Evolutionary conservation across 768 basidiomycete species (phyloP).

Genomic region (Cystobasidium ongulense): DNA sequence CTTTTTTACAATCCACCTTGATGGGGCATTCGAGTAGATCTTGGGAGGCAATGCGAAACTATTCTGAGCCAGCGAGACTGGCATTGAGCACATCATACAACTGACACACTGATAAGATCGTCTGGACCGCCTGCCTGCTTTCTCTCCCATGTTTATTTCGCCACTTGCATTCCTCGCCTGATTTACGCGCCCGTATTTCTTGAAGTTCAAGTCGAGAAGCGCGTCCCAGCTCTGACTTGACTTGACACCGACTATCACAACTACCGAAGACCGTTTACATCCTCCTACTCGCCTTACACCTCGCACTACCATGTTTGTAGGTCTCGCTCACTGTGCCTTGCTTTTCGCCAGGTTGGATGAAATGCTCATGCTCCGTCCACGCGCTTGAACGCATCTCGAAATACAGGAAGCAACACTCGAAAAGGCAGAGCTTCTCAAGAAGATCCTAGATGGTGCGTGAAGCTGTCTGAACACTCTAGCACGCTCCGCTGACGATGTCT

Average conservation of each 20-base stretch:
- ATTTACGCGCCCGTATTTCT: background rate
- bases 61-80: background rate
- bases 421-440: conserved; percentile 81
- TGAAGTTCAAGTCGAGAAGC: background rate
- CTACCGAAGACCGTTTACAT: background rate
- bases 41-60: background rate
- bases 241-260: background rate
- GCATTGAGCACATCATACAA: background rate
- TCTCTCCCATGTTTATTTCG: background rate
- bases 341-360: background rate
- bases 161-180: background rate
- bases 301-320: conserved; percentile 23
- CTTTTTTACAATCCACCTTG: background rate
- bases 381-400: background rate
- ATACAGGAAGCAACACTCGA: conserved; percentile 73
- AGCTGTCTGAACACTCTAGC: too few relatives aligned
- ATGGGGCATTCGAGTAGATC: background rate
- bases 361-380: background rate
- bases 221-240: background rate
- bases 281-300: background rate
- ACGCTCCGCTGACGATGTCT: too few relatives aligned
- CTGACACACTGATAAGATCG: background rate
- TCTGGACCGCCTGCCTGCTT: background rate
- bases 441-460: conserved; percentile 75
- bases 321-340: background rate